phyloP scores from a whole-genome alignment of 2,329 filamentous ascomycete species.

The Fusarium transvaalense region DNA sequence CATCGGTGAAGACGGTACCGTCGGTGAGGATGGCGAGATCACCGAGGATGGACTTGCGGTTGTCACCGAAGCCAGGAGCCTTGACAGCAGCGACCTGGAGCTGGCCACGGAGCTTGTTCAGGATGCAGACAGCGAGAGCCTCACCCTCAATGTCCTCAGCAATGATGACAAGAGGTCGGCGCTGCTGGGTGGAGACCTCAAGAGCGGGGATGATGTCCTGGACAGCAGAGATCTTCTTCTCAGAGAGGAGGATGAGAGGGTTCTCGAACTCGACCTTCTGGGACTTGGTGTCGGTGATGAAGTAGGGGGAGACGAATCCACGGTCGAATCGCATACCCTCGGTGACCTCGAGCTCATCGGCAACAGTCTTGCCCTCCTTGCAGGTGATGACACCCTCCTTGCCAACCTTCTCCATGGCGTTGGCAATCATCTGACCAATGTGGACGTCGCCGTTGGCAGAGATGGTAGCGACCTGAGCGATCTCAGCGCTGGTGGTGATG shows the following conservation, averaged over 20 bases:
- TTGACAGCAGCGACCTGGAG: slow-evolving; percentile 99
- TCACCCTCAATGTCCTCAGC: slow-evolving; percentile 99
- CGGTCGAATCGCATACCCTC: slow-evolving; percentile 99
- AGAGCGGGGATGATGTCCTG: slow-evolving; percentile 99
- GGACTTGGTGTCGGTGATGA: slow-evolving; percentile 98
- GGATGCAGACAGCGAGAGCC: slow-evolving; percentile 97
- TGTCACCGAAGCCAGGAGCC: slow-evolving; percentile 99
- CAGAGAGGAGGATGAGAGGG: slow-evolving; percentile 96
- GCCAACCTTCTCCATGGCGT: slow-evolving; percentile 99
- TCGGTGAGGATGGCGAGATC: slow-evolving; percentile 97
- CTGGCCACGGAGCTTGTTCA: slow-evolving; percentile 99
- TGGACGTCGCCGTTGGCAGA: slow-evolving; percentile 96
- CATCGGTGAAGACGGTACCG: slow-evolving; percentile 96
- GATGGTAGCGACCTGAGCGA: slow-evolving; percentile 98
- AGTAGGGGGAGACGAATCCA: slow-evolving; percentile 98
- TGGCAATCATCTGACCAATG: slow-evolving; percentile 95
- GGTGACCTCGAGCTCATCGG: slow-evolving; percentile 97
- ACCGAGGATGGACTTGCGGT: slow-evolving; percentile 99
- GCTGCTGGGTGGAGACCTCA: slow-evolving; percentile 94
- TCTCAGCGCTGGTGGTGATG: slow-evolving; percentile 96
- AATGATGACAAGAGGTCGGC: slow-evolving; percentile 96
- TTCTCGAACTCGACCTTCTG: slow-evolving; percentile 99
- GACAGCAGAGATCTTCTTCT: slow-evolving; percentile 99
- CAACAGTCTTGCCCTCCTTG: slow-evolving; percentile 99
- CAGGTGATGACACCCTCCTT: slow-evolving; percentile 99